These are phyloP conservation scores for Paecilomyces sp. DNA, from an alignment of 2,329 filamentous ascomycete genomes.

Conservation along the genomic window DNA sequence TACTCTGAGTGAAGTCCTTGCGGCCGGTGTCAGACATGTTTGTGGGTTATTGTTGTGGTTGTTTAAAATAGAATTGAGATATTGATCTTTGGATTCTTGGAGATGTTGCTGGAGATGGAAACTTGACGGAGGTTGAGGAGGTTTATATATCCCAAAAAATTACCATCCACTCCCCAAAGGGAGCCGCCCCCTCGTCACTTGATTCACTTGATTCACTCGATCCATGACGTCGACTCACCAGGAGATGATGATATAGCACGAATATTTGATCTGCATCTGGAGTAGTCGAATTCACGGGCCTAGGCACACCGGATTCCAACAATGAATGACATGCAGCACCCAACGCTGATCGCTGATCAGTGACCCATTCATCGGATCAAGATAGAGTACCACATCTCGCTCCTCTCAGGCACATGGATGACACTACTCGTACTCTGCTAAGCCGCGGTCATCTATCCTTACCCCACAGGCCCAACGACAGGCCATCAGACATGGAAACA, in stretches of 20 bases:
- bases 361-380: background rate
- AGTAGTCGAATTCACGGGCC: background rate
- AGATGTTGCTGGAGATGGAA: background rate
- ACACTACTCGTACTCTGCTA: background rate
- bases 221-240: background rate
- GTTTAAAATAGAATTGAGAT: background rate
- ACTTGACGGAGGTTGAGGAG: background rate
- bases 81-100: too few relatives aligned
- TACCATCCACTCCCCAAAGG: background rate
- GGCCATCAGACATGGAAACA: background rate
- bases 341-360: background rate
- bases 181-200: background rate
- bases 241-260: background rate
- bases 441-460: background rate
- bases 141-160: background rate
- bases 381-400: background rate
- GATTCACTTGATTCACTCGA: background rate
- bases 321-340: background rate
- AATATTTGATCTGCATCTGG: background rate
- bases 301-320: background rate
- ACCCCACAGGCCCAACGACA: background rate
- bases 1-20: slow-evolving; percentile 53
- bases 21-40: slow-evolving; percentile 56
- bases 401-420: background rate
- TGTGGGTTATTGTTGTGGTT: background rate